Percentiles rank a stretch among this genome's conserved stretches.
Conservation (phyloP, 2,329 filamentous ascomycete species). For the Colletotrichum cordylinicola region DNA sequence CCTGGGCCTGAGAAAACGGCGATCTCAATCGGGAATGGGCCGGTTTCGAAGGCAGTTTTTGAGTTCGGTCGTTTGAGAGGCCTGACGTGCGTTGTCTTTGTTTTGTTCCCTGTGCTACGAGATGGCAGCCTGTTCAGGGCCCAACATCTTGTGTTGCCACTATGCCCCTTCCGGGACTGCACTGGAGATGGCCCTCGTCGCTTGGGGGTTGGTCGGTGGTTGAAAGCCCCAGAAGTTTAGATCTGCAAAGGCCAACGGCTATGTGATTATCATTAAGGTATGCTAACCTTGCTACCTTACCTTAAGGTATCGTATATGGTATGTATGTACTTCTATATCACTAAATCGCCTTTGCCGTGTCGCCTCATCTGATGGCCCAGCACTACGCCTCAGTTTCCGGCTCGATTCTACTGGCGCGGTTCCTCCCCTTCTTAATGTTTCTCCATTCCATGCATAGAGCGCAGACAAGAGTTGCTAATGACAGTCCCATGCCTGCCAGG, state of each 20-base stretch:
- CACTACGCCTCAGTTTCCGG: background rate
- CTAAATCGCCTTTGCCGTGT: background rate
- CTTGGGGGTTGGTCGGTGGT: background rate
- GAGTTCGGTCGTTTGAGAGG: background rate
- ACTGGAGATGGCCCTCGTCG: background rate
- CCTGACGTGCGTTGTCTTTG: background rate
- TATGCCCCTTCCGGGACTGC: background rate
- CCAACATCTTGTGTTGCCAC: background rate
- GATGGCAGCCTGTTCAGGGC: background rate
- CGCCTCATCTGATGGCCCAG: background rate
- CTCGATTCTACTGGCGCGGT: background rate
- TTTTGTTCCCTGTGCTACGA: too few relatives aligned
- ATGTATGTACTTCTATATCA: background rate
- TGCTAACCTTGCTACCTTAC: too few relatives aligned
- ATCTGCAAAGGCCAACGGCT: background rate
- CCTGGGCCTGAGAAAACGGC: background rate
- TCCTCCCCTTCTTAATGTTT: conserved; percentile 62
- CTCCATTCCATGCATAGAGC: conserved; percentile 69
- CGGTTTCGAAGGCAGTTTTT: background rate
- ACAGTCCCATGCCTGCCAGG: conserved; percentile 64
- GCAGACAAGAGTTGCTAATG: conserved; percentile 60
- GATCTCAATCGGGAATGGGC: background rate
- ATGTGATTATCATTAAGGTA: background rate
- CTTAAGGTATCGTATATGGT: background rate
- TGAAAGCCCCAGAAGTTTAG: too few relatives aligned